Percentiles rank a stretch among this genome's conserved stretches.
phyloP scores from a whole-genome alignment of 1,139 yeast genomes.

The Protomyces pachydermus region DNA sequence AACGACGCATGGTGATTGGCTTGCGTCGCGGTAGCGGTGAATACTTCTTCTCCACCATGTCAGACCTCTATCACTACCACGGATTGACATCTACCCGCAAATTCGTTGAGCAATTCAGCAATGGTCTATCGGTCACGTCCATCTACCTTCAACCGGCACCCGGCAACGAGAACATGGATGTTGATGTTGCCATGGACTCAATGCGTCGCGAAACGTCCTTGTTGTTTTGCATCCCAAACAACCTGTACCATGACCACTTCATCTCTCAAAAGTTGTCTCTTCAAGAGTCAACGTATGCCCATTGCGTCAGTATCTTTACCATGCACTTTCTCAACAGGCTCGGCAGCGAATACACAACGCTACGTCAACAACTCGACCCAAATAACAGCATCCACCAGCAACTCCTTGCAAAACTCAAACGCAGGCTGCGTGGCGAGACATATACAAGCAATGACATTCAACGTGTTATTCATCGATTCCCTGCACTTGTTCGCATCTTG shows the following conservation, averaged over 20 bases:
- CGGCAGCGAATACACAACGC: slow-evolving; percentile 80
- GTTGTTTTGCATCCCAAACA: slow-evolving; percentile 84
- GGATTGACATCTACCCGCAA: slow-evolving; percentile 79
- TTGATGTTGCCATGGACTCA: slow-evolving; percentile 77
- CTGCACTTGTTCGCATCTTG: slow-evolving; percentile 70
- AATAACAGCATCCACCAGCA: slow-evolving; percentile 51
- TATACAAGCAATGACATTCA: slow-evolving; percentile 80
- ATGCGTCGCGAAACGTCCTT: slow-evolving; percentile 91
- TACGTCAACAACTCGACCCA: slow-evolving; percentile 60
- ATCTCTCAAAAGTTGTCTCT: slow-evolving; percentile 74
- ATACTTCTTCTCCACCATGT: slow-evolving; percentile 80
- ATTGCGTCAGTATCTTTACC: slow-evolving; percentile 85
- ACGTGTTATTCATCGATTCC: slow-evolving; percentile 67
- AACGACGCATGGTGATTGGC: slow-evolving; percentile 83
- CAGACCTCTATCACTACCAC: slow-evolving; percentile 84
- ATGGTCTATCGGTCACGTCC: slow-evolving; percentile 81
- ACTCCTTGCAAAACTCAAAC: slow-evolving; percentile 58
- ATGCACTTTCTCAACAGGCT: slow-evolving; percentile 90
- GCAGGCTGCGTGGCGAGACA: slow-evolving; percentile 87
- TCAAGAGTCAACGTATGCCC: slow-evolving; percentile 92
- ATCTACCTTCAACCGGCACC: slow-evolving; percentile 65
- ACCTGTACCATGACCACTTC: slow-evolving; percentile 70
- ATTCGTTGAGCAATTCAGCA: slow-evolving; percentile 89
- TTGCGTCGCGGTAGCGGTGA: slow-evolving; percentile 80
- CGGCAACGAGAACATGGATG: slow-evolving; percentile 39